Evolutionary conservation across 345 rosid genomes (phyloP).

Genomic region (Lepidium africanum): DNA sequence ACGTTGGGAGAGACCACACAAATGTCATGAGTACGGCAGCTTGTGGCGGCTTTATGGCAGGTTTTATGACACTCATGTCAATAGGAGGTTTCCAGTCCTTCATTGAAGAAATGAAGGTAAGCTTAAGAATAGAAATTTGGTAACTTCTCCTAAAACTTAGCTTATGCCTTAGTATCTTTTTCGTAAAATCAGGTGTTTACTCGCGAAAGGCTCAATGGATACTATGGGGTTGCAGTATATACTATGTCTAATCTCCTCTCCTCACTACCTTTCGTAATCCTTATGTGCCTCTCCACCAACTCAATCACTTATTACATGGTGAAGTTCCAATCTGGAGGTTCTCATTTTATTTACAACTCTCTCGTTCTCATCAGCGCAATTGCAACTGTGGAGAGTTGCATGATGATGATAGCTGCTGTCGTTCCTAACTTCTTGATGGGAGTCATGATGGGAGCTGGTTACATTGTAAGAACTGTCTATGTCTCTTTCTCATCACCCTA

Average conservation of each 20-base stretch:
- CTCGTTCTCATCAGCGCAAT: slow-evolving; percentile 53
- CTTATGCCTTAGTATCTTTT: background rate
- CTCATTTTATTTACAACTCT: slow-evolving; percentile 47
- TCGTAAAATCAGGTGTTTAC: slow-evolving; percentile 43
- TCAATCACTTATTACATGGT: slow-evolving; percentile 59
- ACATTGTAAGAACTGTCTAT: slow-evolving; percentile 44
- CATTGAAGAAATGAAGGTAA: slow-evolving; percentile 83
- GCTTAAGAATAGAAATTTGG: background rate
- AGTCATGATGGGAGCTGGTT: slow-evolving; percentile 66
- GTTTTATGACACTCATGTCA: slow-evolving; percentile 81
- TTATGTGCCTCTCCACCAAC: slow-evolving; percentile 41
- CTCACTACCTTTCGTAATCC: slow-evolving; percentile 55
- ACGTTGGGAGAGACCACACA: slow-evolving; percentile 52
- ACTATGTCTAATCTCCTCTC: slow-evolving; percentile 65
- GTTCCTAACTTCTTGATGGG: slow-evolving; percentile 82
- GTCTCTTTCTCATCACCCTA: slow-evolving; percentile 9
- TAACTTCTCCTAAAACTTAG: background rate
- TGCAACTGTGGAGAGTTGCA: slow-evolving; percentile 71
- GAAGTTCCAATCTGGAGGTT: slow-evolving; percentile 45
- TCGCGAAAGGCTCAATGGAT: slow-evolving; percentile 60
- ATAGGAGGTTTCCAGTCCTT: slow-evolving; percentile 87
- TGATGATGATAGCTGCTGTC: slow-evolving; percentile 79
- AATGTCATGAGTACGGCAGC: slow-evolving; percentile 53
- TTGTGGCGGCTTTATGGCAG: slow-evolving; percentile 67
- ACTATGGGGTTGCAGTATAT: slow-evolving; percentile 65